Evolutionary conservation across 176 grass and related monocot species (phyloP).

Genomic region (Canna indica): DNA sequence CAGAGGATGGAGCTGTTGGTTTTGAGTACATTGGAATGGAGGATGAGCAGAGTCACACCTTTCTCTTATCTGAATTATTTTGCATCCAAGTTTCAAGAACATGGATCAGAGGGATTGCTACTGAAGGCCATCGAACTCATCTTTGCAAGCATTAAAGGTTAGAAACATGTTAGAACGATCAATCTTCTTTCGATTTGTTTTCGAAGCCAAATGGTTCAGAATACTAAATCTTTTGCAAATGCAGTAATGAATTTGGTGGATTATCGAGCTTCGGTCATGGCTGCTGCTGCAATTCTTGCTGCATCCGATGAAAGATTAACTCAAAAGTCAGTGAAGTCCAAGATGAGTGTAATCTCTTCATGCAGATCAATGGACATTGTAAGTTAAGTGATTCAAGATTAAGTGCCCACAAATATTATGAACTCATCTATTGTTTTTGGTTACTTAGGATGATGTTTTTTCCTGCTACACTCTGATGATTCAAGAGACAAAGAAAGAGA

Average conservation of each 20-base stretch:
- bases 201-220: background rate
- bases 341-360: constrained; percentile 34
- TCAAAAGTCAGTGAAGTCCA: constrained; percentile 32
- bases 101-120: constrained; percentile 33
- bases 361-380: constrained; percentile 51
- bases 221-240: background rate
- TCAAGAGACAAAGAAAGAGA: constrained; percentile 30
- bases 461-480: constrained; percentile 90
- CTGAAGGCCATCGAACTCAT: constrained; percentile 39
- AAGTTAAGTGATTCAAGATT: constrained; percentile 23
- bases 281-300: constrained; percentile 49
- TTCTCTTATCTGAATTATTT: constrained; percentile 68
- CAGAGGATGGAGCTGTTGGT: constrained; percentile 80
- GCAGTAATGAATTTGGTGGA: constrained; percentile 60
- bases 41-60: constrained; percentile 53
- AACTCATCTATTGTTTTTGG: constrained; percentile 4
- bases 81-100: constrained; percentile 33
- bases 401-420: background rate
- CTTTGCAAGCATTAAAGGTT: constrained; percentile 49
- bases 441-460: constrained; percentile 67
- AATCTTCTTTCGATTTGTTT: background rate
- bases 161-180: background rate
- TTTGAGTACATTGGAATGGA: constrained; percentile 52
- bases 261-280: constrained; percentile 51
- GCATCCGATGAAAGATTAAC: constrained; percentile 24